These are phyloP conservation scores for Chlorella sp. DNA, from an alignment of 139 green algal species.

Conservation along the genomic window DNA sequence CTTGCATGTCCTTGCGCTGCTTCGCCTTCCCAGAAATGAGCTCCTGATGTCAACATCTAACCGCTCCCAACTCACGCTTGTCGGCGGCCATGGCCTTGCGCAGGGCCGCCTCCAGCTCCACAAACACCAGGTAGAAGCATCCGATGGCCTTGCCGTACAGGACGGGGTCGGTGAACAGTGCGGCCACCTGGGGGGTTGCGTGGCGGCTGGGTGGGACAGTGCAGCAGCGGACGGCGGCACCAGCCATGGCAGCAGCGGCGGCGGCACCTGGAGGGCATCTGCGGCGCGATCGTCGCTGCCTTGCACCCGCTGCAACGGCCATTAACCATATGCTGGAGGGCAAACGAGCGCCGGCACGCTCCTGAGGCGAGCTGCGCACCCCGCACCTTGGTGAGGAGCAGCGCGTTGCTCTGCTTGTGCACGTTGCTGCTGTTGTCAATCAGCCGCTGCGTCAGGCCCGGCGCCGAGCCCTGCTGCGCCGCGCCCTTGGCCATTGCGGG, in stretches of 20 bases:
- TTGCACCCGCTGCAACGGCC: no score
- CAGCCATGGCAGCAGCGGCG: background rate
- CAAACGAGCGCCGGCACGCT: no score
- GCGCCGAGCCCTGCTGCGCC: no score
- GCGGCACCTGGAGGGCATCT: background rate
- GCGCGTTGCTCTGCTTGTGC: background rate
- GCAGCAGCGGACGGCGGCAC: background rate
- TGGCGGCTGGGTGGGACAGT: background rate
- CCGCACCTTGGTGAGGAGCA: conserved; percentile 14
- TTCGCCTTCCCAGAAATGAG: no score
- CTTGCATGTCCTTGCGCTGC: no score
- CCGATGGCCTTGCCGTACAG: conserved; percentile 23
- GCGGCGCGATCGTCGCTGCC: no score
- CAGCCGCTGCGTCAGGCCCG: conserved; percentile 7
- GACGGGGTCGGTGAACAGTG: conserved; percentile 7
- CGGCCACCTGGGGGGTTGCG: background rate
- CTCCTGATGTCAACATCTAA: background rate
- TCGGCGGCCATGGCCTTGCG: background rate
- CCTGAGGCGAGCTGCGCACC: no score
- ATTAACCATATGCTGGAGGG: no score
- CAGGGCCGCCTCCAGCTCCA: conserved; percentile 19
- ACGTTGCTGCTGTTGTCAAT: conserved; percentile 3
- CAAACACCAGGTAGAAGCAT: conserved; percentile 22
- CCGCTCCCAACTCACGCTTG: background rate
- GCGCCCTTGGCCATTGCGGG: no score